Evolutionary conservation across 2,329 filamentous ascomycete species (phyloP), one percentile per base, ranked within the genome.

Genomic region (Colletotrichum graminicola): DNA sequence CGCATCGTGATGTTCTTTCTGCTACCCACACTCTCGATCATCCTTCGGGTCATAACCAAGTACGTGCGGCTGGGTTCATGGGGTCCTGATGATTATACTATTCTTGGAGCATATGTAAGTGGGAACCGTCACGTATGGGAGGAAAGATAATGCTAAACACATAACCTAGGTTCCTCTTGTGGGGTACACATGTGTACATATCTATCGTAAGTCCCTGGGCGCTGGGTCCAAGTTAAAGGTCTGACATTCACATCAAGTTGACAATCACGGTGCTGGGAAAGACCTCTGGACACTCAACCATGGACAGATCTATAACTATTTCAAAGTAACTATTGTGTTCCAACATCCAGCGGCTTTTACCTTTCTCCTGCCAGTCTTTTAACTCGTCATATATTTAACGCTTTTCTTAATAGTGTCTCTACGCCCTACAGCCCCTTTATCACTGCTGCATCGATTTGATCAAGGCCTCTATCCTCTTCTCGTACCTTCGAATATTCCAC

Each of bases 401-500:
- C 41, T n/a, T 23, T 39, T 11, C 2, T 3, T 1, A 2, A 1
- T 10, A 71, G 68, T 32, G 23, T 21, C 60, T 71, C 11, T 71
- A 71, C 26, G 65, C 65, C 10, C 7, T 71, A 0, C 68, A 64
- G 26, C 18, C 11, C 2, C 18, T 71, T 0, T 71, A 71, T 6
- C 59, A 71, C 54, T n/a, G 41, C 10, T 68, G 68, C 23, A 68
- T 71, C 26, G 68, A 71, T 32, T 7, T 71, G 36, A 56, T 71
- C 39, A 71, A 71, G 45, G 68, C 39, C 5, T 71, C 68, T 7
- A 71, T 71, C 3, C 54, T 71, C n/a, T 71, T 71, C 45, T 64
- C 68, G 68, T 71, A 68, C 26, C 68, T 71, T 7, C 65, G 68
- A 5, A 71, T 71, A 0, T 71, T 71, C 32, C 68, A 71, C 6